Evolutionary conservation across 805 yeast genomes (phyloP).

Genomic region (Nakazawaea ishiwadae): DNA sequence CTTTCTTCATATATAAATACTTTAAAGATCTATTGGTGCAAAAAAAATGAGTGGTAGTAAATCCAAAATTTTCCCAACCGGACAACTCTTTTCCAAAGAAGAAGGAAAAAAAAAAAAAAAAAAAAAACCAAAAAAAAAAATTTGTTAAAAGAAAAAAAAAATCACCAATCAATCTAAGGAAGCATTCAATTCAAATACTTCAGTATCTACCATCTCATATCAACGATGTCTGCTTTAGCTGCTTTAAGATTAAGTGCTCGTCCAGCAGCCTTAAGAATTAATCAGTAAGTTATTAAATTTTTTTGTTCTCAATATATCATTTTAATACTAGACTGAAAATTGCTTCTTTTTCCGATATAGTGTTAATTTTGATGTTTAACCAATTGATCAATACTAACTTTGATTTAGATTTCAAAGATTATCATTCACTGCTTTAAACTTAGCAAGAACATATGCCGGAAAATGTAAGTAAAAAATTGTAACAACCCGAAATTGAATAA

Average conservation of each 20-base stretch:
- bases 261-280: slow-evolving; percentile 17
- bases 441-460: slow-evolving; percentile 19
- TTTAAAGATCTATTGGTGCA: too few relatives aligned
- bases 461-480: slow-evolving; percentile 15
- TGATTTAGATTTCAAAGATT: slow-evolving; percentile 14
- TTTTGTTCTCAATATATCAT: too few relatives aligned
- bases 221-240: slow-evolving; percentile 27
- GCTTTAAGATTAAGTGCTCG: slow-evolving; percentile 25
- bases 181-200: background rate
- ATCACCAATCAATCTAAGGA: background rate
- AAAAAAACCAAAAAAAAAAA: background rate
- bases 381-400: too few relatives aligned
- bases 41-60: too few relatives aligned
- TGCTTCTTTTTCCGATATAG: too few relatives aligned
- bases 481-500: background rate
- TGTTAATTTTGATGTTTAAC: too few relatives aligned
- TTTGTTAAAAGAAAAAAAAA: background rate
- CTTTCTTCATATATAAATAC: too few relatives aligned
- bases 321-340: too few relatives aligned
- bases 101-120: background rate
- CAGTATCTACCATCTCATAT: background rate
- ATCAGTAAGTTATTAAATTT: slow-evolving; percentile 10
- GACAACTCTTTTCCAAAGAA: slow-evolving; percentile 14
- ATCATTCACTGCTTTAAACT: slow-evolving; percentile 16
- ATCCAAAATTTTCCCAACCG: slow-evolving; percentile 4